These are phyloP conservation scores for Hymenoscyphus fraxineus DNA, from an alignment of 2,329 filamentous ascomycete genomes.

Conservation along the genomic window DNA sequence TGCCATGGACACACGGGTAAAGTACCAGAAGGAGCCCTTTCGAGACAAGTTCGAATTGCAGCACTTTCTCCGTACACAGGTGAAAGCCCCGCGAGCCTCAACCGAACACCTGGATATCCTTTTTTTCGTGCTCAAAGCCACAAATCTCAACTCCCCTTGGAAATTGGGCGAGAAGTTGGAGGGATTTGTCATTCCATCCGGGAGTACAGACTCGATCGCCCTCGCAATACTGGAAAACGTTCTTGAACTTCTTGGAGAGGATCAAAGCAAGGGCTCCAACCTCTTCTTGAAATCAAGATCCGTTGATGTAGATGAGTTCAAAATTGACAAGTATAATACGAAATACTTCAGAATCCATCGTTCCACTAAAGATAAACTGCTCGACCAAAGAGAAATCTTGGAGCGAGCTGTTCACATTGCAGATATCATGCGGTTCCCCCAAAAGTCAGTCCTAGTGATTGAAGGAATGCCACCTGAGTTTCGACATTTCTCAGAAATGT, in stretches of 20 bases:
- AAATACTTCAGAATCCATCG: background rate
- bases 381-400: slow-evolving; percentile 9
- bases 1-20: slow-evolving; percentile 8
- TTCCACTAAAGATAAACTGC: background rate
- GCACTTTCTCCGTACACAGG: background rate
- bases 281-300: slow-evolving; percentile 2
- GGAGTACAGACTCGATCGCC: background rate
- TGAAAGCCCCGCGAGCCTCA: background rate
- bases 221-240: background rate
- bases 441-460: slow-evolving; percentile 8
- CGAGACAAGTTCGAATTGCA: slow-evolving; percentile 11
- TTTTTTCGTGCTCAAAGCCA: background rate
- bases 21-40: slow-evolving; percentile 12
- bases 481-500: slow-evolving; percentile 8
- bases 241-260: background rate
- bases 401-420: slow-evolving; percentile 8
- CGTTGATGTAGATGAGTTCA: slow-evolving; percentile 2
- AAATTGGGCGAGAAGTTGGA: background rate
- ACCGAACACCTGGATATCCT: background rate
- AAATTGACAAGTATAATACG: background rate
- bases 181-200: background rate
- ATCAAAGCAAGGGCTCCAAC: background rate
- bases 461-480: slow-evolving; percentile 11
- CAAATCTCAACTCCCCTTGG: background rate
- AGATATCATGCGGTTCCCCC: slow-evolving; percentile 10